phyloP scores from a whole-genome alignment of 495 filamentous ascomycete species.

The Thozetella sp. region DNA sequence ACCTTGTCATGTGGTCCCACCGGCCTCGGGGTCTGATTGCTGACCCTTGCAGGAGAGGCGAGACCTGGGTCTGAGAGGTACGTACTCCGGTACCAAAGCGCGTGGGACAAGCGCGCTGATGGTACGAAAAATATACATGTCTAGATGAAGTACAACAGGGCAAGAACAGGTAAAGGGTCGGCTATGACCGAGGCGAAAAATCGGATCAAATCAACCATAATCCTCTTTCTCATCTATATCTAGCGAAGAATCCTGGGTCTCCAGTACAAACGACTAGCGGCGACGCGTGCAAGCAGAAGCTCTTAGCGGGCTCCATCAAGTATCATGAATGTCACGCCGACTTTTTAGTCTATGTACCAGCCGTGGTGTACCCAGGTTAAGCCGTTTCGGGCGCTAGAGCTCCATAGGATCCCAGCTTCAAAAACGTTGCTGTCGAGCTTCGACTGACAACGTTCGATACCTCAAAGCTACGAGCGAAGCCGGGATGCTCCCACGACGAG shows the following conservation, averaged over 20 bases:
- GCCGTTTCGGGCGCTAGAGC: neutral
- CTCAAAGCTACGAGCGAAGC: neutral
- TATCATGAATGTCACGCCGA: neutral
- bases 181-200: neutral
- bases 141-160: neutral
- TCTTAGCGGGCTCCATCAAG: too few species aligned
- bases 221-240: too few species aligned
- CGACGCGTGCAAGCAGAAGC: too few species aligned
- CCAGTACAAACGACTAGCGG: too few species aligned
- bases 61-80: neutral
- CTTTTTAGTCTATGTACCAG: neutral
- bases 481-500: slow-evolving; percentile 24
- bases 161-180: neutral
- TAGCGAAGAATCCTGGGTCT: too few species aligned
- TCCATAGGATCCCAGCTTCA: neutral
- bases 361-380: neutral
- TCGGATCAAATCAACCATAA: neutral
- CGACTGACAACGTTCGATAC: neutral
- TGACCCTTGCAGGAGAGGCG: neutral
- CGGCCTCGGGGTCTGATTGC: neutral
- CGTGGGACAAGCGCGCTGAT: neutral
- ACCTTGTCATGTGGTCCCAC: neutral
- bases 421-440: neutral
- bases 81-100: neutral
- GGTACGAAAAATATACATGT: neutral